These are phyloP conservation scores for Beauveria brongniartii DNA, from an alignment of 2,329 filamentous ascomycete species.

Conservation along the genomic window DNA sequence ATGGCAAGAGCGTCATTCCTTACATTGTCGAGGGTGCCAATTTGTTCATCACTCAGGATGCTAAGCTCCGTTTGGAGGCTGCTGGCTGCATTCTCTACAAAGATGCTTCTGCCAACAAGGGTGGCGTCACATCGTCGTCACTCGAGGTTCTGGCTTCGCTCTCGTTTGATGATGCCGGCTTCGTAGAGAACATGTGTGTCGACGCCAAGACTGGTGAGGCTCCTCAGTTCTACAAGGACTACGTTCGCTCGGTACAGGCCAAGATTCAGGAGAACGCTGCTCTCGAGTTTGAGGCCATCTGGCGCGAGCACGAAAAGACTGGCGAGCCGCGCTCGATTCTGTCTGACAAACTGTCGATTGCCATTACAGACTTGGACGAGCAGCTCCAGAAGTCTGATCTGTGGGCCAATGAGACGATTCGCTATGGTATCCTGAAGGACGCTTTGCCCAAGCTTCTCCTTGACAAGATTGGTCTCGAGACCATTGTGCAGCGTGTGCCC, in stretches of 20 bases:
- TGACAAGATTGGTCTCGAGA: conserved; percentile 84
- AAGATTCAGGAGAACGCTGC: conserved; percentile 86
- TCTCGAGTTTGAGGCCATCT: conserved; percentile 96
- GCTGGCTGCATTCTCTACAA: conserved; percentile 96
- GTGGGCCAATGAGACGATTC: conserved; percentile 75
- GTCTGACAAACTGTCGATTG: conserved; percentile 81
- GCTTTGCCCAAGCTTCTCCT: conserved; percentile 78
- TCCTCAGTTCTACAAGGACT: conserved; percentile 86
- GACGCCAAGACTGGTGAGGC: conserved; percentile 56
- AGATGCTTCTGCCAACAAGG: conserved; percentile 97
- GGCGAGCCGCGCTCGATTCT: conserved; percentile 75
- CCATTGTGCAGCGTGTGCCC: conserved; percentile 78
- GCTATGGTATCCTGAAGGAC: conserved; percentile 70
- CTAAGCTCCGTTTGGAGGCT: conserved; percentile 87
- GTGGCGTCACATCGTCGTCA: conserved; percentile 93
- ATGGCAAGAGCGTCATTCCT: conserved; percentile 79
- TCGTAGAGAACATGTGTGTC: conserved; percentile 91
- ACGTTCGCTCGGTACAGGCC: conserved; percentile 84
- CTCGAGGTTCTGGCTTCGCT: conserved; percentile 91
- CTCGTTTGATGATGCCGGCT: conserved; percentile 84
- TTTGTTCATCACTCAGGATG: conserved; percentile 97
- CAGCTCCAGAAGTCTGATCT: conserved; percentile 89
- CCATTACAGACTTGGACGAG: conserved; percentile 95
- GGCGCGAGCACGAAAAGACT: conserved; percentile 83
- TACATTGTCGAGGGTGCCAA: conserved; percentile 98